Conservation (phyloP, 2,329 filamentous ascomycete genomes). For the Colletotrichum musicola region DNA sequence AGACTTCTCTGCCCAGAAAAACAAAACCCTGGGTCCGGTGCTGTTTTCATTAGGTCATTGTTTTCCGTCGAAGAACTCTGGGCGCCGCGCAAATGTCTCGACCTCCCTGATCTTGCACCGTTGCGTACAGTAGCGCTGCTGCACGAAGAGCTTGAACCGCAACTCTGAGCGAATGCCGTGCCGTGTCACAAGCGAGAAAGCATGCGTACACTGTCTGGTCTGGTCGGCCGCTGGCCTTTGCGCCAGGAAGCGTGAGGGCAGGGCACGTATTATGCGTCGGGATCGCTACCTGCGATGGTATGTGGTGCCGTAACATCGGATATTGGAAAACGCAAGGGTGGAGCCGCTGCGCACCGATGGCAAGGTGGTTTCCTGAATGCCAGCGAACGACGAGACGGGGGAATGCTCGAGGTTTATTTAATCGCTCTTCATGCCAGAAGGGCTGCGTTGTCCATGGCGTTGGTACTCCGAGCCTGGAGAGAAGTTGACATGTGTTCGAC, state of each 20-base stretch:
- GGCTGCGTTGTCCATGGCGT: background rate
- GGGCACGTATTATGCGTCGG: conserved; percentile 5
- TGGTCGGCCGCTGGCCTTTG: no score
- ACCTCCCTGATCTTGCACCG: conserved; percentile 3
- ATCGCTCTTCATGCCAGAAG: background rate
- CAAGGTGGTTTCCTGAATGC: conserved; percentile 6
- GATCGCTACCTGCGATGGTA: conserved; percentile 35
- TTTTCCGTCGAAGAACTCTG: conserved; percentile 5
- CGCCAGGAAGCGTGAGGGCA: no score
- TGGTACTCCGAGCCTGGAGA: background rate
- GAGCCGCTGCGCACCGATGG: conserved; percentile 9
- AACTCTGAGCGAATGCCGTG: conserved; percentile 4
- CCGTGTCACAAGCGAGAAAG: conserved; percentile 2
- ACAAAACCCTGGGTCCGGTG: background rate
- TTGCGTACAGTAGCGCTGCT: conserved; percentile 21
- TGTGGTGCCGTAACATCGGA: conserved; percentile 32
- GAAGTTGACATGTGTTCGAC: background rate
- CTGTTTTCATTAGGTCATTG: conserved; percentile 15
- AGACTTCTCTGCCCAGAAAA: conserved; percentile 9
- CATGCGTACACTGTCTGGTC: background rate
- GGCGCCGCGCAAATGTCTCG: conserved; percentile 18
- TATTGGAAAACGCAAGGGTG: conserved; percentile 34
- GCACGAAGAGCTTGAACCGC: conserved; percentile 26
- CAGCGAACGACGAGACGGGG: background rate
- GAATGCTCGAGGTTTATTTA: background rate